Base-by-base conservation (phyloP, 1,284 basidiomycete genomes). In the Sanguinoderma infundibulare region DNA sequence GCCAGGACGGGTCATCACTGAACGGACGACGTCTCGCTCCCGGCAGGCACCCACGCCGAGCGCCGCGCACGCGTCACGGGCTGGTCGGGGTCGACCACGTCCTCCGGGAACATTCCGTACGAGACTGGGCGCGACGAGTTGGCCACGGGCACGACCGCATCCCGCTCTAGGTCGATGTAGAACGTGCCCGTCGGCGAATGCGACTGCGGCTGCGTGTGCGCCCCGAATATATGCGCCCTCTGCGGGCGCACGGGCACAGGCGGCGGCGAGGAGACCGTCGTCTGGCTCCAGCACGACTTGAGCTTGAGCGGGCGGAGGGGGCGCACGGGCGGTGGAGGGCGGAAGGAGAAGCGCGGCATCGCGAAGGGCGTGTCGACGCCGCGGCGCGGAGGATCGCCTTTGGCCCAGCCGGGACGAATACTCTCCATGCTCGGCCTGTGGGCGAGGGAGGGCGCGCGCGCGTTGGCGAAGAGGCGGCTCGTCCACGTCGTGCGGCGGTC, bases 11-110 rank as follows among this genome's bases (percentile, higher is more conserved):
- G 46, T 3, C 8, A 35, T 62, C 53, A 62, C 40, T 46, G 60
- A 35, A 42, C 32, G 2, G 53, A 64, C 34, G 64, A 54, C 20
- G 62, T 49, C 22, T 52, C 44, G 51, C 56, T 59, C 63, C 83
- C 80, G 7, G 86, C 87, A 22, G 76, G 77, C 46, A 88, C 75
- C 88, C 88, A 89, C 67, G 84, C 73, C 6, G 83, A 84, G 49
- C 77, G 72, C 34, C 74, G 73, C 35, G 83, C 79, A 56, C 79
- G 76, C 22, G 84, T 81, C 57, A 89, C 83, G 5, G 87, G 86
- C 62, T 79, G 68, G 70, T 90, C 83, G 34, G 82, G 77, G 67
- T 90, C 76, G 3, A 73, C 67, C 40, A 81, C 74, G 57, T 69
- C 73, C 54, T 72, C 73, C 20, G 84, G 81, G 70, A 86, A 71